Evolutionary conservation across 2,329 filamentous ascomycete species (phyloP).

Genomic region (Penicillium sp.): DNA sequence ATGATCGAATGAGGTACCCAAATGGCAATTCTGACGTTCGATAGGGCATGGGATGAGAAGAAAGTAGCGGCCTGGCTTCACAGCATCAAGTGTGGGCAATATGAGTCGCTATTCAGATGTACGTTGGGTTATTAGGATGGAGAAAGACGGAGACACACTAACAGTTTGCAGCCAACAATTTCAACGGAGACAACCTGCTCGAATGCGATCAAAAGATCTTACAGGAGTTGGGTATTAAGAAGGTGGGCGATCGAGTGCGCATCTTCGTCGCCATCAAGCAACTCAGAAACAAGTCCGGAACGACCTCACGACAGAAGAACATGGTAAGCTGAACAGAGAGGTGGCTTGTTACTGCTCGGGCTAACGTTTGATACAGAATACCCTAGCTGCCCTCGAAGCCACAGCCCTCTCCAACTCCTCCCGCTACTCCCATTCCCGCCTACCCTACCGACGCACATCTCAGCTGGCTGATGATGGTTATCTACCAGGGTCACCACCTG

Average conservation of each 20-base stretch:
- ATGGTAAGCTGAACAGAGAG: slow-evolving; percentile 60
- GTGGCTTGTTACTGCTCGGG: neutral
- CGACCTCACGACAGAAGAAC: slow-evolving; percentile 79
- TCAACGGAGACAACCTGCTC: slow-evolving; percentile 93
- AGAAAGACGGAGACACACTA: slow-evolving; percentile 20
- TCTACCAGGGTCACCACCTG: slow-evolving; percentile 69
- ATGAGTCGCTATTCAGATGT: slow-evolving; percentile 83
- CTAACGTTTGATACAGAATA: slow-evolving; percentile 62
- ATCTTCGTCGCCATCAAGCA: slow-evolving; percentile 86
- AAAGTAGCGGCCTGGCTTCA: slow-evolving; percentile 87
- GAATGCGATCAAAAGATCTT: slow-evolving; percentile 96
- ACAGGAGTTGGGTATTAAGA: slow-evolving; percentile 98
- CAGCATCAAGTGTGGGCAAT: slow-evolving; percentile 90
- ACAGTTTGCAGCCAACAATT: slow-evolving; percentile 69
- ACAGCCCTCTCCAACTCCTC: slow-evolving; percentile 64
- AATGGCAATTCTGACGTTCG: slow-evolving; percentile 21
- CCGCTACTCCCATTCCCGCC: slow-evolving; percentile 59
- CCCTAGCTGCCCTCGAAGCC: slow-evolving; percentile 75
- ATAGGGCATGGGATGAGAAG: slow-evolving; percentile 81
- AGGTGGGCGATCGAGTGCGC: slow-evolving; percentile 92
- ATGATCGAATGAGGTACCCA: neutral
- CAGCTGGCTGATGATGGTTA: slow-evolving; percentile 46
- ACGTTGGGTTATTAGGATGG: slow-evolving; percentile 13
- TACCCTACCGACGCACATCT: slow-evolving; percentile 65
- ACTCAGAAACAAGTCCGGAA: slow-evolving; percentile 72